Evolutionary conservation across 306 rosid species (phyloP).

Genomic region (Crataegus laevigata): DNA sequence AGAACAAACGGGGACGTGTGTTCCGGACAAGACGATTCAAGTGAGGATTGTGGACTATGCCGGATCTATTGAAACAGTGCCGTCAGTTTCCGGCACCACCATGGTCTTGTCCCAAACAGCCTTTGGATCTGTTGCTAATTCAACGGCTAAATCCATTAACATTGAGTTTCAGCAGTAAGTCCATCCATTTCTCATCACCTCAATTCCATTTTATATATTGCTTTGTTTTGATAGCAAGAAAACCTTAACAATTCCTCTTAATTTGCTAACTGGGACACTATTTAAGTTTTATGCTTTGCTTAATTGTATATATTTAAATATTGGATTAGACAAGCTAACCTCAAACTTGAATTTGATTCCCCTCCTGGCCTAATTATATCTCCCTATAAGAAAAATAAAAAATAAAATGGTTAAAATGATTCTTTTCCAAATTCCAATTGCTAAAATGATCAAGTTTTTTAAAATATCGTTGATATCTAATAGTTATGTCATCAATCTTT

Average conservation of each 20-base stretch:
- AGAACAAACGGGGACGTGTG: constrained; percentile 38
- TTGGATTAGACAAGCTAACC: neutral
- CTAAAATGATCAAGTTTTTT: neutral
- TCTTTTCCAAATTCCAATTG: neutral
- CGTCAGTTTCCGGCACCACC: constrained; percentile 32
- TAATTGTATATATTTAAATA: too few species aligned
- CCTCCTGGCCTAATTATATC: neutral
- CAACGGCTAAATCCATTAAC: constrained; percentile 30
- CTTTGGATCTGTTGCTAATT: constrained; percentile 40
- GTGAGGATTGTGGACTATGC: constrained; percentile 53
- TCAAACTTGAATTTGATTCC: neutral
- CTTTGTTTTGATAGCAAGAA: neutral
- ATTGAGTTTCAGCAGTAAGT: constrained; percentile 70
- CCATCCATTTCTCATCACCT: neutral
- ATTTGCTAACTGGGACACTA: neutral
- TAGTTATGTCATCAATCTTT: neutral
- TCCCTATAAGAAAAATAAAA: neutral
- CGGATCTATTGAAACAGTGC: neutral
- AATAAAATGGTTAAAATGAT: neutral
- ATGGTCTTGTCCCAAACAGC: constrained; percentile 53
- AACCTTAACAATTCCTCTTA: neutral
- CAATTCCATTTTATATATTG: neutral
- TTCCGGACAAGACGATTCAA: constrained; percentile 44
- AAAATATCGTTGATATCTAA: too few species aligned
- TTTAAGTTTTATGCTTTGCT: neutral